phyloP scores from a whole-genome alignment of 2,329 filamentous ascomycete species.

The Thielaviopsis populi region DNA sequence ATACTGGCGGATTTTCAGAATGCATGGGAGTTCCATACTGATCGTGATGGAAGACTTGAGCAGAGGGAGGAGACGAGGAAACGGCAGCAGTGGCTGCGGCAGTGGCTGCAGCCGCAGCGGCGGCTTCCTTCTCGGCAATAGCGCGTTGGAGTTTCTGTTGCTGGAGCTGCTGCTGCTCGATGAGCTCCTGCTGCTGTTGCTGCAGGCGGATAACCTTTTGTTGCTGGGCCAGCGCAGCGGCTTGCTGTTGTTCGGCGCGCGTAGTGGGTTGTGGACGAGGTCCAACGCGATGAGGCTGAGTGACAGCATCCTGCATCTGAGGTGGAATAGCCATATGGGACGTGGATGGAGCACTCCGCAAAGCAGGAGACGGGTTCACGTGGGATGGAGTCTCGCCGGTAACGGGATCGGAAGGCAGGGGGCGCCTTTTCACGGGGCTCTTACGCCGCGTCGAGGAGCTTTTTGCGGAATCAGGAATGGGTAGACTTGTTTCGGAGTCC shows the following conservation, averaged over 20 bases:
- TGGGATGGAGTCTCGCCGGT: slow-evolving; percentile 33
- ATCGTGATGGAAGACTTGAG: not conserved
- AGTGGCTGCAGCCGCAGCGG: slow-evolving; percentile 25
- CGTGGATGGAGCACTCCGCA: not conserved
- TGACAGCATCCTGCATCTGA: slow-evolving; percentile 15
- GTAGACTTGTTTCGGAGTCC: slow-evolving; percentile 23
- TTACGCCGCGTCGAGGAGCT: slow-evolving; percentile 32
- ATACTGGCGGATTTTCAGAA: not conserved
- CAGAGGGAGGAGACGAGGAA: slow-evolving; percentile 19
- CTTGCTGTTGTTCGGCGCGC: slow-evolving; percentile 16
- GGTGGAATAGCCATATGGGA: slow-evolving; percentile 15
- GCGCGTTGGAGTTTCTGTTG: slow-evolving; percentile 25
- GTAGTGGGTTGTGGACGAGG: slow-evolving; percentile 17
- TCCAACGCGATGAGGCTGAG: slow-evolving; percentile 13
- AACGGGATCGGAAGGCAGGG: slow-evolving; percentile 66
- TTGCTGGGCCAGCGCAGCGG: slow-evolving; percentile 19
- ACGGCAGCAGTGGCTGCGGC: slow-evolving; percentile 23
- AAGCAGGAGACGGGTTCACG: not conserved
- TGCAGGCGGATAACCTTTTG: slow-evolving; percentile 23
- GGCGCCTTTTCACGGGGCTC: slow-evolving; percentile 63
- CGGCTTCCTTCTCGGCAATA: slow-evolving; percentile 18
- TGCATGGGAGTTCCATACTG: not conserved
- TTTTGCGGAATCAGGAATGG: slow-evolving; percentile 13
- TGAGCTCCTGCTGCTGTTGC: slow-evolving; percentile 13
- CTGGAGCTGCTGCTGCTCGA: slow-evolving; percentile 26